Base-by-base conservation (phyloP, 2,329 filamentous ascomycete species). In the Talaromyces sp. region DNA sequence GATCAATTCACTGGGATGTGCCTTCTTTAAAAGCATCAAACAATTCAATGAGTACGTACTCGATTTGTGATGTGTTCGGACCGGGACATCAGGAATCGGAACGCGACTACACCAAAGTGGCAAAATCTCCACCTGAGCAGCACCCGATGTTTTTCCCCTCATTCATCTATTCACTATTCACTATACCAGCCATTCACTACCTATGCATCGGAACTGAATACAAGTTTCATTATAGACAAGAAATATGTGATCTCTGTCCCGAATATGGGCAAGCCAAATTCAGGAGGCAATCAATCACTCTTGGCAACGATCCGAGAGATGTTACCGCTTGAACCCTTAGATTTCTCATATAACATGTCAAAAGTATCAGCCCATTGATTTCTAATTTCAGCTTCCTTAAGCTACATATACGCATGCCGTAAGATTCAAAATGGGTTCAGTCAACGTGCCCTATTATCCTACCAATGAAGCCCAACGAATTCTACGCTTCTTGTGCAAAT, bases 401-500 rank as follows among this genome's bases (percentile, higher is more conserved):
- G 15, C 54, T 37, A 35, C 33, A 25, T n/a, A 35, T 22, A 35
- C 43, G 13, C 47, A 33, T 15, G 47, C 22, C 22, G 50, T 22
- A 13, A 39, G 19, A 25, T 31, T 56, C 47, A 49, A 33, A 41
- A 61, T 57, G 56, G 56, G 50, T 68, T 37, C 50, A 73, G 56
- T 67, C 63, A 67, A 58, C 13, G 57, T 56, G 17, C 49, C 62
- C 19, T 78, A 78, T 63, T 78, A 76, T 22, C 74, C 75, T 15
- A 70, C 76, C 41, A 69, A 70, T 25, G 77, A 79, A 71, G 71
- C 76, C 4, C 70, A 71, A n/a, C 75, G 73, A 37, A 79, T 79
- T 64, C 77, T 78, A 63, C 71, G 72, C 10, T 61, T 70, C 13
- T 73, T 79, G 3, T 78, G 74, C 63, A 72, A 73, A 11, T 75